Percentiles rank a stretch among this genome's conserved stretches.
phyloP scores from a whole-genome alignment of 2,329 filamentous ascomycete genomes.

The Xylariaceae sp. region DNA sequence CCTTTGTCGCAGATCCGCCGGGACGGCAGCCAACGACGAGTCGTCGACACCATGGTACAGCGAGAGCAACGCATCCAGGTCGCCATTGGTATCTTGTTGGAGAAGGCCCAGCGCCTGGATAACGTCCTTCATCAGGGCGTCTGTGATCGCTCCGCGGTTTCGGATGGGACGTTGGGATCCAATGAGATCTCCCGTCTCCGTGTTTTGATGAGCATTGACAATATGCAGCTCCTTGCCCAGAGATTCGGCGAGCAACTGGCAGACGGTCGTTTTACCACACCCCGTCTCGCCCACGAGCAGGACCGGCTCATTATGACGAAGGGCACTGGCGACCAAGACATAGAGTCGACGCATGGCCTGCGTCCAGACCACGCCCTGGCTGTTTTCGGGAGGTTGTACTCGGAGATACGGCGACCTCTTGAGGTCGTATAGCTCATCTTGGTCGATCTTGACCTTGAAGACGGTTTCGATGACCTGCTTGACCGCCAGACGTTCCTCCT shows the following conservation, averaged over 20 bases:
- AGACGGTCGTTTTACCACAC: conserved; percentile 95
- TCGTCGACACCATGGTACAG: conserved; percentile 51
- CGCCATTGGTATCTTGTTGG: conserved; percentile 35
- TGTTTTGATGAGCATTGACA: conserved; percentile 97
- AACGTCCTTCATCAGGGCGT: conserved; percentile 60
- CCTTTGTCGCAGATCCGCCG: conserved; percentile 41
- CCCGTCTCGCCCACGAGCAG: conserved; percentile 94
- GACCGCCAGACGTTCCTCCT: conserved; percentile 77
- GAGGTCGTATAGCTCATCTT: conserved; percentile 65
- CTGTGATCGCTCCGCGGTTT: conserved; percentile 70
- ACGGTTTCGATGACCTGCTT: conserved; percentile 84
- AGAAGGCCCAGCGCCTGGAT: conserved; percentile 38
- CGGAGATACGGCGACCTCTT: conserved; percentile 51
- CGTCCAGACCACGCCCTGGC: conserved; percentile 82
- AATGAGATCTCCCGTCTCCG: conserved; percentile 94
- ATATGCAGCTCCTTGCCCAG: conserved; percentile 72
- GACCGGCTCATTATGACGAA: conserved; percentile 88
- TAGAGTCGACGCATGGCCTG: conserved; percentile 89
- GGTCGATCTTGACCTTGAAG: conserved; percentile 79
- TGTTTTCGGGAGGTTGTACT: conserved; percentile 41
- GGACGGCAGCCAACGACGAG: conserved; percentile 40
- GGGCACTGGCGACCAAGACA: conserved; percentile 77
- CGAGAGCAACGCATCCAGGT: conserved; percentile 51
- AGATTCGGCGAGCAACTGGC: conserved; percentile 82
- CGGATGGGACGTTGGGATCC: conserved; percentile 88